phyloP scores from a whole-genome alignment of 1,139 yeast species.

The Pichia sp. region DNA sequence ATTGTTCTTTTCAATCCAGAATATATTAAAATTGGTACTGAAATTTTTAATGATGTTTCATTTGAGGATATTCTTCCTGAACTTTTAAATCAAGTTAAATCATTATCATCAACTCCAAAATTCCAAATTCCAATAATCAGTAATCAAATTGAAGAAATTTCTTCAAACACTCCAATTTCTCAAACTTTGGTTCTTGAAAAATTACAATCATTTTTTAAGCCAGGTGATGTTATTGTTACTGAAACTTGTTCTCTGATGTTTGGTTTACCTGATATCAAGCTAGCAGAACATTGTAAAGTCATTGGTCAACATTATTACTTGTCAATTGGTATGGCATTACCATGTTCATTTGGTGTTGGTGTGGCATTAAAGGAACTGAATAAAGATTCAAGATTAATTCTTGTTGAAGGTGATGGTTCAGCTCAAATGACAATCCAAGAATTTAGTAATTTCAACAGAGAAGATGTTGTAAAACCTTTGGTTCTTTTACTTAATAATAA shows the following conservation, averaged over 20 bases:
- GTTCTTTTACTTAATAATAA: slow-evolving; percentile 69
- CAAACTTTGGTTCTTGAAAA: slow-evolving; percentile 30
- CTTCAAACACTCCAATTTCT: slow-evolving; percentile 30
- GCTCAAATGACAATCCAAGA: slow-evolving; percentile 90
- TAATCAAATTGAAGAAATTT: slow-evolving; percentile 18
- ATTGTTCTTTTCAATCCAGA: slow-evolving; percentile 37
- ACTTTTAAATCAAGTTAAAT: slow-evolving; percentile 33
- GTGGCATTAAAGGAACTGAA: slow-evolving; percentile 54
- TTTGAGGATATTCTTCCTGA: slow-evolving; percentile 42
- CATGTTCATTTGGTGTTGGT: slow-evolving; percentile 75
- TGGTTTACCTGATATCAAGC: slow-evolving; percentile 54
- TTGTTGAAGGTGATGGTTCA: slow-evolving; percentile 85
- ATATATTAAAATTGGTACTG: slow-evolving; percentile 40
- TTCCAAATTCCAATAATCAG: slow-evolving; percentile 16
- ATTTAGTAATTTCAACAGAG: slow-evolving; percentile 57
- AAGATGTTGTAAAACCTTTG: slow-evolving; percentile 51
- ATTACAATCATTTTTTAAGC: slow-evolving; percentile 36
- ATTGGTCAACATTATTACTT: slow-evolving; percentile 69
- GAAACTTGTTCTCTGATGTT: slow-evolving; percentile 81
- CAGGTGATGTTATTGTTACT: slow-evolving; percentile 59
- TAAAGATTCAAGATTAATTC: slow-evolving; percentile 46
- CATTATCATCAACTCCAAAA: slow-evolving; percentile 33
- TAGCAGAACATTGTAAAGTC: slow-evolving; percentile 46
- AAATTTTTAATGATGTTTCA: slow-evolving; percentile 34
- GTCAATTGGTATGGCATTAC: slow-evolving; percentile 82